Base-by-base conservation (phyloP, 2,329 filamentous ascomycete species). In the Beauveria medogensis region DNA sequence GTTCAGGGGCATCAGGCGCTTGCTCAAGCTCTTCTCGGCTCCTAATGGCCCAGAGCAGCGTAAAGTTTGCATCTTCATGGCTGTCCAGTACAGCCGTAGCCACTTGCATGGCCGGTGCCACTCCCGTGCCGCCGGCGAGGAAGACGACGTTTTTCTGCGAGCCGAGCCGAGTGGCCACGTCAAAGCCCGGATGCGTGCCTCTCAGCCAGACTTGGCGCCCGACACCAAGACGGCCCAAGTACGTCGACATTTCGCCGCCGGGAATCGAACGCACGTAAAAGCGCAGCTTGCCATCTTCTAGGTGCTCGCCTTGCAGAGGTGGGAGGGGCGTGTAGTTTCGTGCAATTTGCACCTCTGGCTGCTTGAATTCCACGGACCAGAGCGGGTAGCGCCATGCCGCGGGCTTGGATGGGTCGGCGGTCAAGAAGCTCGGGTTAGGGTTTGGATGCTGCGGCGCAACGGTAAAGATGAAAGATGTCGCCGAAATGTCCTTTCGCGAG, bases 301-400 rank as follows among this genome's bases (percentile, higher is more conserved):
- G 67, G 2, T 72, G 68, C 16, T 70, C 67, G 5, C 56, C 66
- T 0, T 63, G 57, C 0, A 66, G 28, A 0, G 85, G 81, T 0
- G 91, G 93, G 0, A 99, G 78, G 0, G 93, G 92, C 4, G 94
- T 97, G 74, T 99, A 99, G 62, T 91, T 87, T 64, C 94, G 79
- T 48, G 91, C 90, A 67, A 99, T 96, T 74, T 97, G 92, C 61
- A 97, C 76, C 72, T 96, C 87, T 2, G 94, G 94, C 75, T 97
- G 94, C 76, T 96, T 96, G 70, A 96, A 86, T 77, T 97, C 89
- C 40, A 97, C 88, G 64, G 88, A 92, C 89, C 91, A 96, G 47
- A 95, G 80, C 5, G 89, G 88, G 60, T 83, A 65, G 12, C 65
- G 66, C 74, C 75, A 74, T 64, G 61, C 47, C 18, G 63, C 60